Evolutionary conservation across 345 rosid genomes (phyloP), one percentile per base, ranked within the genome.

Genomic region (Euphorbia lathyris): DNA sequence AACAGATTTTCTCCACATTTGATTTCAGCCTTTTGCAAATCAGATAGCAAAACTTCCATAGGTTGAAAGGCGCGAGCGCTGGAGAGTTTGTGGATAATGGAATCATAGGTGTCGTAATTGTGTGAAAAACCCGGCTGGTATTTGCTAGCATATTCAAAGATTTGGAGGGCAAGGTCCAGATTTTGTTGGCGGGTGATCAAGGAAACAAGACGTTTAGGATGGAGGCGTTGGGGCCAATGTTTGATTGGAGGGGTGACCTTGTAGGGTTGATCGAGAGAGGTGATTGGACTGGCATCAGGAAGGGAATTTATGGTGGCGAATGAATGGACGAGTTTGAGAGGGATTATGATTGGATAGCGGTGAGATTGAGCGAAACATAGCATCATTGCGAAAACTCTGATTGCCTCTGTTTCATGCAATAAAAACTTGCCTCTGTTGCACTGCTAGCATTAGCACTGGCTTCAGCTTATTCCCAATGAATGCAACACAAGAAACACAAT

Each of bases 121-220:
- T 90, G 95, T 25, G 77, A 78, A 65, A 92, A 86, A 0, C 84
- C 80, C 16, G 85, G 90, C 70, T 93, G 98, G 65, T 80, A 88
- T 75, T 86, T 91, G 0, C 91, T 88, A 29, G 98, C 96, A 81
- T 88, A 84, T n/a, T 83, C 74, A 87, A 91, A 93, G 66, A 89
- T 89, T 77, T 89, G 98, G 82, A 91, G 86, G 58, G 96, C 91
- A 4, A 93, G 96, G 75, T 88, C 96, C 67, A 87, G 90, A 77
- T 87, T 89, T 62, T 91, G 94, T 61, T 91, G 97, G 75, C 87
- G 87, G 34, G 69, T 73, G 80, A 93, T 87, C 92, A 92, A 85
- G 63, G 85, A 85, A 68, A 76, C 82, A 5, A 93, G 82, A 58
- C 96, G 97, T 72, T 85, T 93, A 1, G 96, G 93, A 79, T 71